Conservation (phyloP, 1,139 yeast genomes). For the Pichia sp. region DNA sequence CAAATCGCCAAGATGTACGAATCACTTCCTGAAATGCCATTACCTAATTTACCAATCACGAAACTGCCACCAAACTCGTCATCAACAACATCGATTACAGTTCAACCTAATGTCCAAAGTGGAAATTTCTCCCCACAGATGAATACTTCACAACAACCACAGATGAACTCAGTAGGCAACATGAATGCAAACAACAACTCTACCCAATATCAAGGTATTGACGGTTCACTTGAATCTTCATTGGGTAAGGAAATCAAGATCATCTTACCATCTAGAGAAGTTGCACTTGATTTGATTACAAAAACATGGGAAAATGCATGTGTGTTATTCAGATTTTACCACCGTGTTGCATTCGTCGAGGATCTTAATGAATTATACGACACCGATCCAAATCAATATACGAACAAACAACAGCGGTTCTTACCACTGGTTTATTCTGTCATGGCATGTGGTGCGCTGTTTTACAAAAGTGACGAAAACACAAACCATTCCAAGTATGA, state of each 20-base stretch:
- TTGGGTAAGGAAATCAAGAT: conserved; percentile 56
- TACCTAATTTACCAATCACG: conserved; percentile 27
- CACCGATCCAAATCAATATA: conserved; percentile 65
- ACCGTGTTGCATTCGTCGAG: conserved; percentile 71
- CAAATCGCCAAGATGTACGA: conserved; percentile 28
- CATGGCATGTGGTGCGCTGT: conserved; percentile 73
- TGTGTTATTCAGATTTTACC: conserved; percentile 80
- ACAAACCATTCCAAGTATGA: conserved; percentile 19
- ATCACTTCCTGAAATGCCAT: conserved; percentile 30
- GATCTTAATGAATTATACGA: conserved; percentile 59
- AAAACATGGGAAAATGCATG: conserved; percentile 88
- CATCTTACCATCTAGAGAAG: conserved; percentile 72
- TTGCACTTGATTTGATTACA: conserved; percentile 67
- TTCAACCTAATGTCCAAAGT: no score
- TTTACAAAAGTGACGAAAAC: conserved; percentile 45
- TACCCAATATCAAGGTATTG: conserved; percentile 29
- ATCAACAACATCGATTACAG: no score
- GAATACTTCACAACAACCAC: background rate
- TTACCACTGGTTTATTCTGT: conserved; percentile 76
- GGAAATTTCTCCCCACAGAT: background rate
- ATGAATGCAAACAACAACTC: conserved; percentile 4
- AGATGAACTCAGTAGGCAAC: no score
- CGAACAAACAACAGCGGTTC: conserved; percentile 72
- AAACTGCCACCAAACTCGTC: conserved; percentile 14
- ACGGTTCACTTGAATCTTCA: conserved; percentile 39